phyloP scores from a whole-genome alignment of 2,329 filamentous ascomycete species.

The Geoglossum cookeanum region DNA sequence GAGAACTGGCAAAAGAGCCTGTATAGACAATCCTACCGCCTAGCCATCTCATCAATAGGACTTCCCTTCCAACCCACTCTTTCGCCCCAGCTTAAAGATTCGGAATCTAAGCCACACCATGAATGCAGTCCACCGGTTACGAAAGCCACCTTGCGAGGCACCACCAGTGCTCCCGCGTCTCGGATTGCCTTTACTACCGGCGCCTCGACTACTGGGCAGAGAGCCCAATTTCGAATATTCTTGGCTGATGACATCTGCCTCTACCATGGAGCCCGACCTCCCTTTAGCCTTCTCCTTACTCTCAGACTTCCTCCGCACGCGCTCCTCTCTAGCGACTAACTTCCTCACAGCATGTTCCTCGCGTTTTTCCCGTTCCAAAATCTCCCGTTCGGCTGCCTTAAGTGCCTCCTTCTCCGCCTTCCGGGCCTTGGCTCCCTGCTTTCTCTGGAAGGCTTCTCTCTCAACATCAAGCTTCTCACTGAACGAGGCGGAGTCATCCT shows the following conservation, averaged over 20 bases:
- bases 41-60: background rate
- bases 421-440: conserved; percentile 36
- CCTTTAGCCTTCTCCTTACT: background rate
- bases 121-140: conserved; percentile 32
- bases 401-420: conserved; percentile 32
- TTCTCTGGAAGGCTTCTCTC: conserved; percentile 38
- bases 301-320: conserved; percentile 8
- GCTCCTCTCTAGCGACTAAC: conserved; percentile 13
- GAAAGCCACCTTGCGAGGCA: conserved; percentile 18
- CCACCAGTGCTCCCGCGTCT: conserved; percentile 13
- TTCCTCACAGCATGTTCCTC: conserved; percentile 24
- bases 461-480: conserved; percentile 35
- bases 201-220: conserved; percentile 10
- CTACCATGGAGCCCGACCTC: background rate
- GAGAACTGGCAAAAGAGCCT: background rate
- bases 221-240: background rate
- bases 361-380: conserved; percentile 24
- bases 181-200: conserved; percentile 15
- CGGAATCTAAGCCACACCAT: conserved; percentile 37
- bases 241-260: background rate
- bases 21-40: background rate
- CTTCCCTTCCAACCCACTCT: background rate
- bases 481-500: conserved; percentile 27
- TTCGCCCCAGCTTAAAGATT: conserved; percentile 24
- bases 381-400: conserved; percentile 18